Base-by-base conservation (phyloP, 768 basidiomycete species). In the Serendipita indica region DNA sequence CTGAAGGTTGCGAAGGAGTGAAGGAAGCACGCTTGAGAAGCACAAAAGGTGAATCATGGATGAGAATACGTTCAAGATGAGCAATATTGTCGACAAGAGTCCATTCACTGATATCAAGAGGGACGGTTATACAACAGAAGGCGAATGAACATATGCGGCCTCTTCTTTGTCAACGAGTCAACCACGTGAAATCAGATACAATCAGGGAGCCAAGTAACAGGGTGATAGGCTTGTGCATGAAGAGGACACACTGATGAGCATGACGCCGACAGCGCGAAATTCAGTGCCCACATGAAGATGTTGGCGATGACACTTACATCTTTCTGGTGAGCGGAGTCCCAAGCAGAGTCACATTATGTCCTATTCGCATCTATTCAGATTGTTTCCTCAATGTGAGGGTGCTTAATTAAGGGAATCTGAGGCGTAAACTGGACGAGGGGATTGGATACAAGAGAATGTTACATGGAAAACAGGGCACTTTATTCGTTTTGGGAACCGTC, bases 21-120 rank as follows among this genome's bases (percentile, higher is more conserved):
- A 84, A 14, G 86, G 78, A 54, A 89, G 85, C 60, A 73, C 58
- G 41, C 18, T 78, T 10, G 77, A 77, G 30, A 70, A 74, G 3
- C 73, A 80, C 60, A 82, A 75, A 41, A 87, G 86, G 63, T 69
- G 88, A 57, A 80, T 79, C 63, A 72, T 89, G 57, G 85, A 88
- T 61, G 77, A 65, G 43, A 78, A 79, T 28, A 70, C 69, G 28
- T 72, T 72, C 27, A 67, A 67, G 25, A 69, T 72, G 18, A 78
- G 72, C 12, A 76, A 76, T 64, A 84, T 90, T 33, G 65, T 88
- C 60, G 86, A 91, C 65, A 88, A 90, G 67, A 72, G 69, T 59
- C 87, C 87, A 6, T 72, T 79, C 49, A 88, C 86, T 6, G 89
- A 89, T 69, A 67, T 87, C 20, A 86, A 88, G 27, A 75, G 71